A percentile compares a stretch with the other conserved stretches of the same genome.
phyloP scores from a whole-genome alignment of 768 basidiomycete genomes.

The Lyophyllum decastes region DNA sequence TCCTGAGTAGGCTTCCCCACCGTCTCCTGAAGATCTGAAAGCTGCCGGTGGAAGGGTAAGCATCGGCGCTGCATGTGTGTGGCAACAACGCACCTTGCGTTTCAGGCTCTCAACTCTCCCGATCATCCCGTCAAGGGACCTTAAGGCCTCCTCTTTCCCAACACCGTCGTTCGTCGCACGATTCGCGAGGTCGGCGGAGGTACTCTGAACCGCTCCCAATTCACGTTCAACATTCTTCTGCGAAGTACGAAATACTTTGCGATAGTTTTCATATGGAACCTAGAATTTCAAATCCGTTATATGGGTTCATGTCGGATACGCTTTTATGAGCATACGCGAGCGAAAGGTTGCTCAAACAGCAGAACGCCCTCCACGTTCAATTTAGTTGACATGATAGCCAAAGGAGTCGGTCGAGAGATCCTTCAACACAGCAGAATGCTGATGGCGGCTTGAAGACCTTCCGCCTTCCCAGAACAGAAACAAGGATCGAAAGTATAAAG shows the following conservation, averaged over 20 bases:
- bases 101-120: constrained; percentile 77
- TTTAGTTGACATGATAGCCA: constrained; percentile 45
- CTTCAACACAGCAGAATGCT: neutral
- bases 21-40: constrained; percentile 48
- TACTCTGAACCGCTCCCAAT: constrained; percentile 56
- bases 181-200: constrained; percentile 61
- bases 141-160: constrained; percentile 52
- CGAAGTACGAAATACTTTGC: constrained; percentile 82
- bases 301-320: neutral
- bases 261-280: constrained; percentile 91
- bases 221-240: constrained; percentile 86
- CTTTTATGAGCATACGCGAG: constrained; percentile 46
- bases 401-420: neutral
- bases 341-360: constrained; percentile 85
- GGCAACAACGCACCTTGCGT: constrained; percentile 68
- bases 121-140: constrained; percentile 76
- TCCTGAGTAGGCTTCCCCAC: constrained; percentile 63
- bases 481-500: too few relatives aligned
- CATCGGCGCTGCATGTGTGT: neutral
- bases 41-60: constrained; percentile 27
- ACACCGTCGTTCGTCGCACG: constrained; percentile 38
- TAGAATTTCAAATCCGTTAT: constrained; percentile 26
- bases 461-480: neutral
- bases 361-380: constrained; percentile 72
- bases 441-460: neutral